phyloP scores from a whole-genome alignment of 441 rosid species.

The Adansonia madagascariensis region DNA sequence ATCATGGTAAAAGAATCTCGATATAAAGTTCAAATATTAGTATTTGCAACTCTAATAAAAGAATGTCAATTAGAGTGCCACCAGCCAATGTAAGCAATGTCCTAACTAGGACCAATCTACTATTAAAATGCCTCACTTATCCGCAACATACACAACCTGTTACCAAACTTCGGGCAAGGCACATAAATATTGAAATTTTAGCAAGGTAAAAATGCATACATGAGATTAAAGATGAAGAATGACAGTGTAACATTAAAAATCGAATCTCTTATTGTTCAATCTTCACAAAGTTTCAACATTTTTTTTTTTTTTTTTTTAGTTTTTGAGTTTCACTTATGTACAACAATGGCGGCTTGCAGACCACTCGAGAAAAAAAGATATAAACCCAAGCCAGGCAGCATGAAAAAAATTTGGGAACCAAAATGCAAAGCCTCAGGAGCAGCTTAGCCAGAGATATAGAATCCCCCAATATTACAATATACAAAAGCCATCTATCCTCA shows the following conservation, averaged over 20 bases:
- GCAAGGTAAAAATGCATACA: background rate
- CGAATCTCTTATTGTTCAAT: slow-evolving; percentile 42
- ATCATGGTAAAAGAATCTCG: too few species aligned
- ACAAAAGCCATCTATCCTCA: slow-evolving; percentile 34
- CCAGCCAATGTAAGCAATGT: background rate
- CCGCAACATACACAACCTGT: background rate
- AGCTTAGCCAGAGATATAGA: slow-evolving; percentile 29
- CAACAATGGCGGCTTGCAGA: slow-evolving; percentile 37
- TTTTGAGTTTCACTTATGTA: slow-evolving; percentile 35
- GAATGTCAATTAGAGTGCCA: background rate
- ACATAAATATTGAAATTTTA: background rate
- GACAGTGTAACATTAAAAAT: background rate
- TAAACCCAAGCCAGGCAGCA: slow-evolving; percentile 23
- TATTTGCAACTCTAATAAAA: too few species aligned
- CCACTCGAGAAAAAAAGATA: slow-evolving; percentile 16
- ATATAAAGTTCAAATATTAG: too few species aligned
- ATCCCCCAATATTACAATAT: slow-evolving; percentile 34
- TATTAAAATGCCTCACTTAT: background rate
- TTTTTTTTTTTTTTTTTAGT: background rate
- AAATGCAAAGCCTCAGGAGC: slow-evolving; percentile 35
- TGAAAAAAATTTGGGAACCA: slow-evolving; percentile 14
- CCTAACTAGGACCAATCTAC: background rate
- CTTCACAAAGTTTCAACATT: slow-evolving; percentile 32
- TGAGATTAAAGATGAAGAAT: background rate
- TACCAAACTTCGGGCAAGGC: background rate